phyloP scores from a whole-genome alignment of 2,329 filamentous ascomycete species.

The Penicillium freii region DNA sequence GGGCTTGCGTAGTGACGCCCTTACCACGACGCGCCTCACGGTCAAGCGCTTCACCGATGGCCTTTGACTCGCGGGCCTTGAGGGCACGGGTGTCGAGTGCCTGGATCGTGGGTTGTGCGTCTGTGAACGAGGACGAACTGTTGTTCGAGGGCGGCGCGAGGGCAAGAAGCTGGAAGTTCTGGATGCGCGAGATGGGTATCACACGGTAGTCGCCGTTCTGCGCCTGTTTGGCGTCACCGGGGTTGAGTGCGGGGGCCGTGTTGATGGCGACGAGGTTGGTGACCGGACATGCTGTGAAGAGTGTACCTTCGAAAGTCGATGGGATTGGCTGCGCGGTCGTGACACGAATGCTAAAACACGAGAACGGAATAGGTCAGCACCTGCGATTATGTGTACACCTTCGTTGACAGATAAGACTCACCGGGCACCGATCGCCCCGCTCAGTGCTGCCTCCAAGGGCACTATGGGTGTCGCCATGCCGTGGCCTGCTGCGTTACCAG shows the following conservation, averaged over 20 bases:
- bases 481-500: conserved; percentile 39
- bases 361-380: conserved; percentile 1
- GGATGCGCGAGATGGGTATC: conserved; percentile 59
- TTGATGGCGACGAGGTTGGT: conserved; percentile 63
- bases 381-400: background rate
- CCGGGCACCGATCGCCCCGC: conserved; percentile 62
- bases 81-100: conserved; percentile 56
- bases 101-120: conserved; percentile 45
- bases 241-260: conserved; percentile 46
- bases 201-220: conserved; percentile 59
- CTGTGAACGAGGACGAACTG: conserved; percentile 44
- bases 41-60: conserved; percentile 57
- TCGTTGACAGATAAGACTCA: conserved; percentile 37
- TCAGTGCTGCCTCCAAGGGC: conserved; percentile 54
- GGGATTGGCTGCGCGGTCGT: conserved; percentile 53
- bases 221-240: conserved; percentile 34
- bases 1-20: conserved; percentile 60
- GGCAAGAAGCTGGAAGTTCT: conserved; percentile 55
- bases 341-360: conserved; percentile 53
- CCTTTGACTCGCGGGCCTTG: conserved; percentile 55
- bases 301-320: conserved; percentile 58
- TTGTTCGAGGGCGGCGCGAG: conserved; percentile 33
- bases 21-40: conserved; percentile 58
- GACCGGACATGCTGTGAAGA: conserved; percentile 61
- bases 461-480: conserved; percentile 47